Base-by-base conservation (phyloP, 1,284 basidiomycete genomes). In the Filobasidium uniguttulatum region DNA sequence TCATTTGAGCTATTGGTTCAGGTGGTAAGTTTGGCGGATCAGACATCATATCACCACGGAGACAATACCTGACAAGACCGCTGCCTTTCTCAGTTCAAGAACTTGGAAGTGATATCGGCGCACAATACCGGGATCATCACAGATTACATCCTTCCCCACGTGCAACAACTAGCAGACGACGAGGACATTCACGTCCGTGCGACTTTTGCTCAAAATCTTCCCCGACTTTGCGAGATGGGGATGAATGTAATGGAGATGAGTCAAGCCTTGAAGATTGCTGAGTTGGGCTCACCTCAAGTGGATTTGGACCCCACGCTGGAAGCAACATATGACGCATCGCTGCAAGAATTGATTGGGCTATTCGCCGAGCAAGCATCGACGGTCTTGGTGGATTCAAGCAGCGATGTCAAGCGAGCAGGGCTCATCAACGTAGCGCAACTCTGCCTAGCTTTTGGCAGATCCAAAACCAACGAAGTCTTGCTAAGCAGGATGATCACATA, bases 401-500 rank as follows among this genome's bases (percentile, higher is more conserved):
- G 72, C 9, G 64, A 71, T n/a, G 77, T 79, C 38, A 77, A 76
- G 53, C 70, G 77, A 12, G 71, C 73, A 1, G 69, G 76, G n/a
- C 66, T 80, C 0, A 60, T 83, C 52, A 80, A 88, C 57, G 85
- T 97, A 28, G 84, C 84, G 1, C 80, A 83, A 0, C 72, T 98
- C 5, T 96, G 90, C 63, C 80, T 88, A 47, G 96, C 98, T 71
- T 80, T 98, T 31, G 93, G 91, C 2, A 72, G 86, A 22, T 83
- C 88, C 62, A 84, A 82, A 63, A 93, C 94, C 1, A 93, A 94
- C 68, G 91, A 98, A 59, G 84, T 93, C 3, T 73, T 99, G 5
- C 73, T 98, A 19, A 90, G 88, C 58, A 91, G 98, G 65, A 93
- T 98, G 82, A 91, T 98, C 65, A 98, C 94, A 0, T 98, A 96